A percentile compares a stretch with the other conserved stretches of the same genome.
Evolutionary conservation across 805 yeast genomes (phyloP).

Genomic region (Ogataea paraovalis): DNA sequence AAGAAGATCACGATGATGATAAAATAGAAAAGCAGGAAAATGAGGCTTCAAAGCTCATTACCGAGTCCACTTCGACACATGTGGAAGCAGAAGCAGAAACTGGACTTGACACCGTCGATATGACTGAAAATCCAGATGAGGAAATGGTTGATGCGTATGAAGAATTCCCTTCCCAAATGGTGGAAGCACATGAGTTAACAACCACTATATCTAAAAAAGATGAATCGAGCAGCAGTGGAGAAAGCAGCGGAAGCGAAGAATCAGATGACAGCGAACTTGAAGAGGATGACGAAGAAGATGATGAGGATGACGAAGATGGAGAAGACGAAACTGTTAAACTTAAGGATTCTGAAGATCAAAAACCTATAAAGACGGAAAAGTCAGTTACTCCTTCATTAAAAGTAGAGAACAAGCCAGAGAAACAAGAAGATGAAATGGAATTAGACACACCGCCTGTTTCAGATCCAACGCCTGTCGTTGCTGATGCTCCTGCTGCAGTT

Average conservation of each 20-base stretch:
- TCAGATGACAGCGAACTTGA: constrained; percentile 1
- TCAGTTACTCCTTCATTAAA: background rate
- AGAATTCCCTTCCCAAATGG: background rate
- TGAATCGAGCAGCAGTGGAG: background rate
- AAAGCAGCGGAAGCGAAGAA: constrained; percentile 1
- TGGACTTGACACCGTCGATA: background rate
- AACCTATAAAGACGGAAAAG: background rate
- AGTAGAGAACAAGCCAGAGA: background rate
- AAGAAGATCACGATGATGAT: background rate
- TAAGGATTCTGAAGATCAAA: background rate
- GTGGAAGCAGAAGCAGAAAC: background rate
- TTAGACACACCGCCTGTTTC: background rate
- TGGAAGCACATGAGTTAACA: background rate
- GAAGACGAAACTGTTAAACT: constrained; percentile 12
- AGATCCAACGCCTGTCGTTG: no score
- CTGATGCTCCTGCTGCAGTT: background rate
- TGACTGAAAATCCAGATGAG: background rate
- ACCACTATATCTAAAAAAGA: background rate
- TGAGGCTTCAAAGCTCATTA: background rate
- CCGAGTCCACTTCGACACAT: background rate
- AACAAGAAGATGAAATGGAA: background rate
- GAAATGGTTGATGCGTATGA: constrained; percentile 1
- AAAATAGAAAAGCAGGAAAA: background rate
- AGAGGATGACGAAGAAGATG: background rate
- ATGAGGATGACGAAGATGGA: constrained; percentile 30